A percentile compares a stretch with the other conserved stretches of the same genome.
Conservation (phyloP, 805 yeast species). For the Torulaspora delbrueckii region DNA sequence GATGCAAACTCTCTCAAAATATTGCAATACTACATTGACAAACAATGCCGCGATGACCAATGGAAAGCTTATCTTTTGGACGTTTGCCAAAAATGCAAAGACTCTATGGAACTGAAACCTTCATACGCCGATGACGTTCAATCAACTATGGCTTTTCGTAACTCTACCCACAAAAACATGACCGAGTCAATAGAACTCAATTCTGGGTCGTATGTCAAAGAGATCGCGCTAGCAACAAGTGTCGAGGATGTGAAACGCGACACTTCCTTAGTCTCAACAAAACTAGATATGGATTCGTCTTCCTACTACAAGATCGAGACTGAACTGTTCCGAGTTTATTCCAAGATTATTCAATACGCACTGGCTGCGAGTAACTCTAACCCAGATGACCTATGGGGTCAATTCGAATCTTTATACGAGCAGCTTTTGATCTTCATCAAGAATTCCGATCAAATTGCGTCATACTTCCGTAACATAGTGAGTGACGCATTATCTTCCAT, state of each 20-base stretch:
- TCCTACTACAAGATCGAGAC: constrained; percentile 18
- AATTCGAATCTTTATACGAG: constrained; percentile 17
- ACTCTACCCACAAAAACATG: neutral
- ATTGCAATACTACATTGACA: constrained; percentile 62
- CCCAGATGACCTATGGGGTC: constrained; percentile 13
- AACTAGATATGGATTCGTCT: constrained; percentile 14
- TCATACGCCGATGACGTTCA: neutral
- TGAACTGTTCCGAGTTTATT: constrained; percentile 18
- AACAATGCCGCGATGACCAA: constrained; percentile 1
- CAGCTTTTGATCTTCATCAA: constrained; percentile 17
- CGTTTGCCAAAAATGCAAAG: constrained; percentile 4
- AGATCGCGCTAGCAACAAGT: constrained; percentile 11
- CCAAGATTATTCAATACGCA: constrained; percentile 18
- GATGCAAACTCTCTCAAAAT: constrained; percentile 47
- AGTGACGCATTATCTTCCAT: constrained; percentile 16
- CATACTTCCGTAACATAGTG: constrained; percentile 16
- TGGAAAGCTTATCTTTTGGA: constrained; percentile 3
- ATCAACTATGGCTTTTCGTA: neutral
- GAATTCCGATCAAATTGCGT: constrained; percentile 17
- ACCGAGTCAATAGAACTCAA: neutral
- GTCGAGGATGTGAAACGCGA: constrained; percentile 1
- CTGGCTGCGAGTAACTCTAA: constrained; percentile 10
- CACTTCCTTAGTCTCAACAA: constrained; percentile 10
- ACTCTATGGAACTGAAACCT: neutral
- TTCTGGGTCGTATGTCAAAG: constrained; percentile 11